These are phyloP conservation scores for Fraxinus platypoda DNA, from an alignment of 305 asterid species.

Conservation along the genomic window DNA sequence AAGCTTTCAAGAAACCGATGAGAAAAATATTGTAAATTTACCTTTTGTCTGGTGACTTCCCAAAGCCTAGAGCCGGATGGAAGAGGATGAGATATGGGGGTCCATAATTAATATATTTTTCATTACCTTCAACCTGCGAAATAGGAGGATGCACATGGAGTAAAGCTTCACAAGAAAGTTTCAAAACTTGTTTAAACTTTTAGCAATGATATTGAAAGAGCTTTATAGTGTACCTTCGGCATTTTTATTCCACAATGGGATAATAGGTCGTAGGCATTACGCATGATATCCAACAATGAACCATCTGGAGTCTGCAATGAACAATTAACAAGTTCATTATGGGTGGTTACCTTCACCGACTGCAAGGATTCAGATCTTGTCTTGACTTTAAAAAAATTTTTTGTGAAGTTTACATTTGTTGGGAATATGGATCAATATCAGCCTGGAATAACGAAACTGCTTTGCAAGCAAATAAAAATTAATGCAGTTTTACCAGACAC, in stretches of 20 bases:
- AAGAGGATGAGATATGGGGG: conserved; percentile 89
- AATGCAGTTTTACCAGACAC: too few relatives aligned
- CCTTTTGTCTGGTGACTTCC: conserved; percentile 93
- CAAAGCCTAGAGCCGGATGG: conserved; percentile 98
- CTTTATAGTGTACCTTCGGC: conserved; percentile 61
- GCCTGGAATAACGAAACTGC: neutral
- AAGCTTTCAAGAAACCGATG: conserved; percentile 11
- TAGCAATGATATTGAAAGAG: conserved; percentile 13
- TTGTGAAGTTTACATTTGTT: too few relatives aligned
- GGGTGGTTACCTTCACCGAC: neutral
- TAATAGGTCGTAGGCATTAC: conserved; percentile 89
- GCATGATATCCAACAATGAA: conserved; percentile 81
- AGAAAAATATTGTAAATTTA: conserved; percentile 22
- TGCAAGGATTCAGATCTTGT: neutral
- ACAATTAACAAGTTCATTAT: conserved; percentile 17
- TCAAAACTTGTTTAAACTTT: neutral
- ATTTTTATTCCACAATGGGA: conserved; percentile 71
- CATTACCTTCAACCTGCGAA: conserved; percentile 72
- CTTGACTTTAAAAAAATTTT: neutral
- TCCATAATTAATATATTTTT: conserved; percentile 68
- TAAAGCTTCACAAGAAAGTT: conserved; percentile 16
- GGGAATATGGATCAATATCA: neutral
- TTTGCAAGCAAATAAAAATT: neutral
- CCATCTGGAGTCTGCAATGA: conserved; percentile 96
- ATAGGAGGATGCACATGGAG: conserved; percentile 13